Percentiles rank a stretch among this genome's conserved stretches.
These are phyloP conservation scores for Diphasiastrum complanatum DNA, from an alignment of 83 land plant genomes.

Conservation along the genomic window DNA sequence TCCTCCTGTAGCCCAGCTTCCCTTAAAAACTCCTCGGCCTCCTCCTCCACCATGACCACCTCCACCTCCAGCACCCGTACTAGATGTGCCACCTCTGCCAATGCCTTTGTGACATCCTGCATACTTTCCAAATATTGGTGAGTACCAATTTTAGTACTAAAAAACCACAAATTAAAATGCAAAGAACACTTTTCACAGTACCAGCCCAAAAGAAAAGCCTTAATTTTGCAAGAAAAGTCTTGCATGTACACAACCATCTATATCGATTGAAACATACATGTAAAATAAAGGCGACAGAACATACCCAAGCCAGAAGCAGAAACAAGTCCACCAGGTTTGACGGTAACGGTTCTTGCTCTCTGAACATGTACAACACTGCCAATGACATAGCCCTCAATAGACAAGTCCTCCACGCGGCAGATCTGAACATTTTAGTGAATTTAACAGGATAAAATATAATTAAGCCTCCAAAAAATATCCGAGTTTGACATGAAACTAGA, in stretches of 20 bases:
- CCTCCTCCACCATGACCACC: slow-evolving; percentile 95
- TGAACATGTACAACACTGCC: slow-evolving; percentile 91
- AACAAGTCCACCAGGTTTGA: slow-evolving; percentile 52
- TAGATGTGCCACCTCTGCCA: slow-evolving; percentile 53
- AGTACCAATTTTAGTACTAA: background rate
- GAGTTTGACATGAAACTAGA: too few relatives aligned
- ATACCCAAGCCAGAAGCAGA: slow-evolving; percentile 74
- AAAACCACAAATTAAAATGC: too few relatives aligned
- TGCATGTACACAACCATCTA: background rate
- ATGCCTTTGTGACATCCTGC: slow-evolving; percentile 89
- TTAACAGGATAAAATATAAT: too few relatives aligned
- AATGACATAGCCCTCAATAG: slow-evolving; percentile 53
- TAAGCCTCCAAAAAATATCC: too few relatives aligned
- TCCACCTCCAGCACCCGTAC: slow-evolving; percentile 66
- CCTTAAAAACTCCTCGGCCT: slow-evolving; percentile 63
- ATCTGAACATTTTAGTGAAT: slow-evolving; percentile 43
- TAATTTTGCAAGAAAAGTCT: background rate
- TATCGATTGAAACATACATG: too few relatives aligned
- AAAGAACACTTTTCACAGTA: too few relatives aligned
- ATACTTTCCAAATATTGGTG: background rate
- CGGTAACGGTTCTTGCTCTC: slow-evolving; percentile 53
- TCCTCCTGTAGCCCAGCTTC: slow-evolving; percentile 53
- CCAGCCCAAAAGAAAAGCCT: too few relatives aligned
- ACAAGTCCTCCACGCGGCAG: slow-evolving; percentile 87
- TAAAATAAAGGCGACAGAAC: too few relatives aligned